Evolutionary conservation across 164 flowering plant genomes (phyloP), one percentile per base, ranked within the genome.

Genomic region (Vitis vinifera): DNA sequence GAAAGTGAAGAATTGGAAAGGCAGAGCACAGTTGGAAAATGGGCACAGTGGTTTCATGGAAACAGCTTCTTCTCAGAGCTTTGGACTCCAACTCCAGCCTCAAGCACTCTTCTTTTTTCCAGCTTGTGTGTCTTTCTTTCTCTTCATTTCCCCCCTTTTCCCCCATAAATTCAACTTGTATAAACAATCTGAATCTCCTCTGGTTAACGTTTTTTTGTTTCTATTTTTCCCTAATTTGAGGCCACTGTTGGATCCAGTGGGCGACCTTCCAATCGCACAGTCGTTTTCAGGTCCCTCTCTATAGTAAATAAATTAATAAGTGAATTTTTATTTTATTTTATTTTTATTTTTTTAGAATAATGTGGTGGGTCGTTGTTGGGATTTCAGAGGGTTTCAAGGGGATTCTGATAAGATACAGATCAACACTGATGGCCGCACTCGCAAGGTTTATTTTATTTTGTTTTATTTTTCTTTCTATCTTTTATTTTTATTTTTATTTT

Each of bases 231-330:
- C 57, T 30, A 68, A 5, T 13, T 83, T 77, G 80, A 94, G 97
- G 97, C 94, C 47, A 95, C 99, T 0, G 50, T 89, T 50, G 89
- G 90, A 61, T 68, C 79, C 2, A 84, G 82, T 77, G 91, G 91
- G 13, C 85, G 87, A 69, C 98, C 99, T 71, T 79, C 94, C 8
- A 94, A 94, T 79, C 95, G 99, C 50, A 89, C 97, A 6, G 94
- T 92, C 59, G 97, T 95, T 70, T 94, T 89, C 88, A 84, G 98
- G 95, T 88, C 9, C 62, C 56, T 53, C 37, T 44, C 49, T 30
- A 14, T 17, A 27, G 2, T 37, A 37, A 7, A 37, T 63, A 37
- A 37, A 4, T 37, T 37, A 37, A 37, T 37, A 37, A 37, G 44
- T 37, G 44, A 37, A 4, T 37, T 37, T 37, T 37, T 3, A 3